These are phyloP conservation scores for Colletotrichum phormii DNA, from an alignment of 2,329 filamentous ascomycete genomes.

Conservation along the genomic window DNA sequence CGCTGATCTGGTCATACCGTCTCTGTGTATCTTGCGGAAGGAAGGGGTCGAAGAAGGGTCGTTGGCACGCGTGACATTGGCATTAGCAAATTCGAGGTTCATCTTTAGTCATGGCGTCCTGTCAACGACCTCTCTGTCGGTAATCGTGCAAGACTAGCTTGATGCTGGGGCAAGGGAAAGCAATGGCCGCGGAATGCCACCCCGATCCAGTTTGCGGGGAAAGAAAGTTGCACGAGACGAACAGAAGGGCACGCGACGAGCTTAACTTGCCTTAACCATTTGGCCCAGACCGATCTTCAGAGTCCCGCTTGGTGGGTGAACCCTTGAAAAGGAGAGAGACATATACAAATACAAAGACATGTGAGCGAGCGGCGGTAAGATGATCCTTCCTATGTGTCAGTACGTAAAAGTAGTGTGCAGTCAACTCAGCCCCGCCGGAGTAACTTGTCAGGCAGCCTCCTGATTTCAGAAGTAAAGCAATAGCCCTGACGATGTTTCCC, in stretches of 20 bases:
- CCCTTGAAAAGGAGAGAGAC: not conserved
- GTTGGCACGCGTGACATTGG: slow-evolving; percentile 23
- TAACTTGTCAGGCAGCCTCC: not conserved
- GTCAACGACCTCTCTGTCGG: slow-evolving; percentile 25
- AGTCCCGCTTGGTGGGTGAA: slow-evolving; percentile 18
- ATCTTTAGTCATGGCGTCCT: slow-evolving; percentile 31
- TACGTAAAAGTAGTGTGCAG: not conserved
- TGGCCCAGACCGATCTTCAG: not conserved
- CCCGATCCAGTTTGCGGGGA: slow-evolving; percentile 31
- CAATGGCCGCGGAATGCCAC: slow-evolving; percentile 27
- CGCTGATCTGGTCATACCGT: not conserved
- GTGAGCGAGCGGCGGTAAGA: not conserved
- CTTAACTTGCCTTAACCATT: slow-evolving; percentile 7
- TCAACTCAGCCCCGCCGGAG: not conserved
- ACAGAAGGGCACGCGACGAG: slow-evolving; percentile 18
- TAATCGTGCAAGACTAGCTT: slow-evolving; percentile 21
- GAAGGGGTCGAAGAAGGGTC: not conserved
- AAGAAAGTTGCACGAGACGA: slow-evolving; percentile 19
- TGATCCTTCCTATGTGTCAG: not conserved
- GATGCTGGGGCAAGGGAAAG: slow-evolving; percentile 10
- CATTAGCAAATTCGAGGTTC: slow-evolving; percentile 29
- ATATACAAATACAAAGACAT: not conserved
- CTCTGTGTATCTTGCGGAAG: slow-evolving; percentile 18
- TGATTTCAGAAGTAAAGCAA: not conserved
- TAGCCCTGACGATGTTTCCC: not conserved